Evolutionary conservation across 1,139 yeast species (phyloP), one percentile per base, ranked within the genome.

Genomic region (Pichia sp.): DNA sequence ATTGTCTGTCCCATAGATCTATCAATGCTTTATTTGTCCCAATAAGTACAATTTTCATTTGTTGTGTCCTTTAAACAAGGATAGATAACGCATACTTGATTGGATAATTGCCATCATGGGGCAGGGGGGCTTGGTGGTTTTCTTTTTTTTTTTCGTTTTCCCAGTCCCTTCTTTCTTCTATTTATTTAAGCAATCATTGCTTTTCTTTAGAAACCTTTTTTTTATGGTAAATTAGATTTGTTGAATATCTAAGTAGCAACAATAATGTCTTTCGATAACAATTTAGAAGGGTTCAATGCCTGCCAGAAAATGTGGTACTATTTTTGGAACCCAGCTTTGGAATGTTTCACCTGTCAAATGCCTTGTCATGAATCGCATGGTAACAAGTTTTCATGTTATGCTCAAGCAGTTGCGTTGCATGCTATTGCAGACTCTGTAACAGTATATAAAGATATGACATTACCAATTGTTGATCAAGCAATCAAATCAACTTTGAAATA

Each of bases 341-440:
- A 67, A 16, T 72, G 75, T 1, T 78, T 74, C 37, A 67, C 74
- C 24, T 74, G 77, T 2, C 69, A 73, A 18, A 70, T 73, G 45
- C 71, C 71, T 26, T 87, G 83, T 0, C 65, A 69, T 24, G 67
- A 64, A 4, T 88, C 97, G 35, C 73, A 76, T 46, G 76, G 78
- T 38, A 74, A 77, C 37, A 70, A 71, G 47, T 80, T 79, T 61
- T 80, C 79, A 27, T 73, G 82, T 25, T 82, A 88, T 87, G 82
- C 85, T 0, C 80, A 80, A 20, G 72, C 85, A 0, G 83, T 82
- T 16, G 82, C 79, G 7, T 76, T 76, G 0, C 96, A 89, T 61
- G 86, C 77, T 62, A 78, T 86, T 58, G 73, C 79, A 15, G 97
- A 90, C 67, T 71, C 72, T 1, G 73, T 83, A 16, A 80, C 80